Percentiles rank a stretch among this genome's conserved stretches.
phyloP scores from a whole-genome alignment of 2,329 filamentous ascomycete genomes.

The Penicillium aurantiogriseum region DNA sequence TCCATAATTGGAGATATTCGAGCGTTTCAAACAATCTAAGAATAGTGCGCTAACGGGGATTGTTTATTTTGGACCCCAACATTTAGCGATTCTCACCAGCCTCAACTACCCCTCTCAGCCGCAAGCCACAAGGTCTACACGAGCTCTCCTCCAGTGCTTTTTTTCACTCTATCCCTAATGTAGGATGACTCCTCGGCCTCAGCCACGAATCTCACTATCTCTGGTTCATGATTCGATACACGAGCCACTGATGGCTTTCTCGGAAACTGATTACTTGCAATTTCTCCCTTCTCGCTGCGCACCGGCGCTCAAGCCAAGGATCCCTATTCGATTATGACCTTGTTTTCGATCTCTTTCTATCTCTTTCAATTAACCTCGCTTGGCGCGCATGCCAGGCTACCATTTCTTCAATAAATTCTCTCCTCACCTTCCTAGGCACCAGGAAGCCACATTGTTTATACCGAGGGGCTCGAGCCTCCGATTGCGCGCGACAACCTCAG shows the following conservation, averaged over 20 bases:
- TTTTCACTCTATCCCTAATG: not conserved
- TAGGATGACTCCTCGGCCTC: conserved; percentile 11
- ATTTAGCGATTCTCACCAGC: not conserved
- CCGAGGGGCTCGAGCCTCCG: not conserved
- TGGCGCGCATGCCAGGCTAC: conserved; percentile 3
- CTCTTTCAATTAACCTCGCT: not conserved
- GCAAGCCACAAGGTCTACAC: conserved; percentile 16
- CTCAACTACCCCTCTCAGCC: conserved; percentile 6
- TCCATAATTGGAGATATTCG: conserved; percentile 9
- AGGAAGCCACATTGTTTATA: not conserved
- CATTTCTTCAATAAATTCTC: not conserved
- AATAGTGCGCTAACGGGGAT: conserved; percentile 2
- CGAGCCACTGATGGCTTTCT: conserved; percentile 16
- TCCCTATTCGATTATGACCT: not conserved
- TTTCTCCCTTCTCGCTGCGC: not conserved
- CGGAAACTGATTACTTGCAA: not conserved
- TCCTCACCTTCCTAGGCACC: conserved; percentile 12
- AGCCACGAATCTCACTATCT: conserved; percentile 13
- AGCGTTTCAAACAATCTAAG: conserved; percentile 1
- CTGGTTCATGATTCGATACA: conserved; percentile 13
- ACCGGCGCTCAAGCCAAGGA: not conserved
- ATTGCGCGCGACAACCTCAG: not conserved
- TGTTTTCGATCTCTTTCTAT: not conserved
- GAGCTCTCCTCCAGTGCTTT: not conserved
- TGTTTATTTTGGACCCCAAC: conserved; percentile 3